Evolutionary conservation across 352 stramenopile species (phyloP).

Genomic region (Elongisporangium undulatum): DNA sequence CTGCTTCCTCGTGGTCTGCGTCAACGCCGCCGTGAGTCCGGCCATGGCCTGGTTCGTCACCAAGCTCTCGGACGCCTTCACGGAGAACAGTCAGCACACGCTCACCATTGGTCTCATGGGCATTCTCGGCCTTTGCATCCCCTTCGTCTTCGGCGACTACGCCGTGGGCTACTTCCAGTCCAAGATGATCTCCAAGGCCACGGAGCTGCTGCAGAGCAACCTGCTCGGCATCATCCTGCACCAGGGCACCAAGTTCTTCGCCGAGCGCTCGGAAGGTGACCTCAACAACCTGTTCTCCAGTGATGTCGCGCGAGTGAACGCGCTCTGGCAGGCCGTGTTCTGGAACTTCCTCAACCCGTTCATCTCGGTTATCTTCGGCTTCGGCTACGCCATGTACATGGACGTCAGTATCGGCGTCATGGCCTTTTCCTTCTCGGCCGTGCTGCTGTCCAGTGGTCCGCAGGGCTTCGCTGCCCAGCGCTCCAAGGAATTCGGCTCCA

Average conservation of each 20-base stretch:
- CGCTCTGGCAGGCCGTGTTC: conserved; percentile 84
- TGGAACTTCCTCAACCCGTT: conserved; percentile 86
- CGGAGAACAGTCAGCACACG: conserved; percentile 44
- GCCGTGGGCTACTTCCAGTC: conserved; percentile 86
- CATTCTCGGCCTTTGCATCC: conserved; percentile 69
- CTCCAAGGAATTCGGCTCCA: conserved; percentile 83
- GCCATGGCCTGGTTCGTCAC: conserved; percentile 71
- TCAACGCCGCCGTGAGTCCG: conserved; percentile 82
- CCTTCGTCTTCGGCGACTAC: conserved; percentile 85
- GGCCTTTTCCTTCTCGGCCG: conserved; percentile 76
- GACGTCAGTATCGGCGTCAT: conserved; percentile 80
- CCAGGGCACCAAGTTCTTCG: conserved; percentile 80
- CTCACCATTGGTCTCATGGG: conserved; percentile 74
- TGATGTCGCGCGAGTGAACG: conserved; percentile 81
- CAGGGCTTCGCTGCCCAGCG: conserved; percentile 80
- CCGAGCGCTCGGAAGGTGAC: conserved; percentile 80
- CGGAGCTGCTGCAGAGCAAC: conserved; percentile 65
- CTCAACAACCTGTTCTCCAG: conserved; percentile 88
- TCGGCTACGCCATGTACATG: conserved; percentile 82
- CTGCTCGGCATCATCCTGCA: conserved; percentile 78
- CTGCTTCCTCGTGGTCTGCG: conserved; percentile 75
- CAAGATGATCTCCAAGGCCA: conserved; percentile 89
- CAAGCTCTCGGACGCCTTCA: conserved; percentile 70
- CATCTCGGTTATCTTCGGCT: conserved; percentile 75
- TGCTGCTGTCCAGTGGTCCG: conserved; percentile 75